These are phyloP conservation scores for Lachnellula cervina DNA, from an alignment of 2,329 filamentous ascomycete genomes.

Conservation along the genomic window DNA sequence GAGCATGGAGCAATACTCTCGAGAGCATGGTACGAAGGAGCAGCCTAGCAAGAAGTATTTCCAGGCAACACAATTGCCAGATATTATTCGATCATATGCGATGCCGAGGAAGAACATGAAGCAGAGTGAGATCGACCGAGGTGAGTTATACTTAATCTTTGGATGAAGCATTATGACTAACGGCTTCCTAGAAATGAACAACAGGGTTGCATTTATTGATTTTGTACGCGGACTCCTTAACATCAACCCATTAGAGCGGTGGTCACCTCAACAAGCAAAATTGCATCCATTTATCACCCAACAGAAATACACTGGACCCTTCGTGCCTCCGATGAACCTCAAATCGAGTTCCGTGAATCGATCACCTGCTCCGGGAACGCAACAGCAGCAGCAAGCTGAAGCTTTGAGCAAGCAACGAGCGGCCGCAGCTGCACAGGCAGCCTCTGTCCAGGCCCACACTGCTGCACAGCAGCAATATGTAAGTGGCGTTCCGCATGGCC, in stretches of 20 bases:
- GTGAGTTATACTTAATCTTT: slow-evolving; percentile 46
- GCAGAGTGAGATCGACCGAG: slow-evolving; percentile 89
- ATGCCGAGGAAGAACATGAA: slow-evolving; percentile 99
- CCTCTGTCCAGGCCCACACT: slow-evolving; percentile 48
- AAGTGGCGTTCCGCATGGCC: slow-evolving; percentile 39
- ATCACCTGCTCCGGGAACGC: slow-evolving; percentile 86
- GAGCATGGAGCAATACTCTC: slow-evolving; percentile 95
- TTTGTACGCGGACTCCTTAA: slow-evolving; percentile 91
- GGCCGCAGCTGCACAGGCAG: slow-evolving; percentile 49
- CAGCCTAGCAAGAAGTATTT: slow-evolving; percentile 99
- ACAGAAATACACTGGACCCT: slow-evolving; percentile 92
- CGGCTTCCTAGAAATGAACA: slow-evolving; percentile 79
- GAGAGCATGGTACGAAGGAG: slow-evolving; percentile 94
- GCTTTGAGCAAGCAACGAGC: slow-evolving; percentile 89
- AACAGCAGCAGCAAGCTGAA: slow-evolving; percentile 93
- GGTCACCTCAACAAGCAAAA: slow-evolving; percentile 97
- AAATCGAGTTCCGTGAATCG: slow-evolving; percentile 81
- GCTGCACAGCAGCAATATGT: slow-evolving; percentile 63
- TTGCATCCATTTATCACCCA: slow-evolving; percentile 98
- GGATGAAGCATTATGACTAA: slow-evolving; percentile 8
- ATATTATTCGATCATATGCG: slow-evolving; percentile 96
- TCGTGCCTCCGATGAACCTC: slow-evolving; percentile 94
- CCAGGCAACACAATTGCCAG: slow-evolving; percentile 84
- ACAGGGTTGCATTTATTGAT: slow-evolving; percentile 94
- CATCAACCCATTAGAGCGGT: slow-evolving; percentile 92